These are phyloP conservation scores for Thielaviopsis ethacetica DNA, from an alignment of 2,329 filamentous ascomycete genomes.

Conservation along the genomic window DNA sequence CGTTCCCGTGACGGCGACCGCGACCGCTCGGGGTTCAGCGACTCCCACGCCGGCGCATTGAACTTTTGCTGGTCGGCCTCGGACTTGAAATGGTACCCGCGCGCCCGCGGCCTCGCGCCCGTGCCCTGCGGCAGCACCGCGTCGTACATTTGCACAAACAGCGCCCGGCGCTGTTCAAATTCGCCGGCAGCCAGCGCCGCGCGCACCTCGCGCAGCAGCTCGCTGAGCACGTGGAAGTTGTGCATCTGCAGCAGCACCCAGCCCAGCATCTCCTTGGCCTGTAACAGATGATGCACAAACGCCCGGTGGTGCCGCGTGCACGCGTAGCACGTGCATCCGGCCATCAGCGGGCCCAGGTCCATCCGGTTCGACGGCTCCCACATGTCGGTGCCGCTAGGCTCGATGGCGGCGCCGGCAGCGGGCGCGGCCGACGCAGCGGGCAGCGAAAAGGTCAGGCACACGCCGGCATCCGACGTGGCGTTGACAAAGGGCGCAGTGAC, in stretches of 20 bases:
- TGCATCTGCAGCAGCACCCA: slow-evolving; percentile 90
- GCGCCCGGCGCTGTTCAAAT: slow-evolving; percentile 38
- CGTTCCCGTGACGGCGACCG: not conserved
- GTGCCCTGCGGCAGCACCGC: slow-evolving; percentile 54
- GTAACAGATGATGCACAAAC: slow-evolving; percentile 73
- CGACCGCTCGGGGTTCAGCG: slow-evolving; percentile 21
- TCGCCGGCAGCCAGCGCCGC: slow-evolving; percentile 40
- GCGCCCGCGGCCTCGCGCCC: slow-evolving; percentile 60
- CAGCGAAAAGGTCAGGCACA: slow-evolving; percentile 69
- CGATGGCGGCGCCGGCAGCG: slow-evolving; percentile 9
- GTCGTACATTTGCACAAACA: slow-evolving; percentile 44
- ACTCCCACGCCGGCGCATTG: slow-evolving; percentile 51
- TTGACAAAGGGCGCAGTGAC: slow-evolving; percentile 64
- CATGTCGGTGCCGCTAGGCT: slow-evolving; percentile 60
- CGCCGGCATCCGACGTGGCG: slow-evolving; percentile 62
- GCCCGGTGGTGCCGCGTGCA: slow-evolving; percentile 74
- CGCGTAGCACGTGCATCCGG: slow-evolving; percentile 62
- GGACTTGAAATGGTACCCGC: slow-evolving; percentile 70
- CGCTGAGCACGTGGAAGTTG: slow-evolving; percentile 57
- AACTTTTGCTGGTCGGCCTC: slow-evolving; percentile 48
- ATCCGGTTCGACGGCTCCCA: slow-evolving; percentile 48
- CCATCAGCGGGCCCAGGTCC: slow-evolving; percentile 43
- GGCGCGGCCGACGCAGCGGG: slow-evolving; percentile 24
- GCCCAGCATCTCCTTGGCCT: slow-evolving; percentile 88
- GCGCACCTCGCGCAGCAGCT: slow-evolving; percentile 60